These are phyloP conservation scores for Ceratocystis harringtonii DNA, from an alignment of 2,329 filamentous ascomycete species.

Conservation along the genomic window DNA sequence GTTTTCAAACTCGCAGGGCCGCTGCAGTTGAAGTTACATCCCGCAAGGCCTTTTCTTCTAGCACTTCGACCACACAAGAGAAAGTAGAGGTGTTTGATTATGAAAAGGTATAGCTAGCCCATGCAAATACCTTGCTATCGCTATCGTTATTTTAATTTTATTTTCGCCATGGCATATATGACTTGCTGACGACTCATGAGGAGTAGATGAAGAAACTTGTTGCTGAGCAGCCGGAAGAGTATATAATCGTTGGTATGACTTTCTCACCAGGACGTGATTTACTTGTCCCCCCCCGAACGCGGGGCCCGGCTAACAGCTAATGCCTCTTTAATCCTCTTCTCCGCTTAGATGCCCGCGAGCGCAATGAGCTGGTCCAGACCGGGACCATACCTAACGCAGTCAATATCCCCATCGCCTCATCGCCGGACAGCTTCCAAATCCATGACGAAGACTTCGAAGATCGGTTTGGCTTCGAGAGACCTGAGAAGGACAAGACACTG, in stretches of 20 bases:
- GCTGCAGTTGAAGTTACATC: not conserved
- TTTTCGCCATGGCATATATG: no score
- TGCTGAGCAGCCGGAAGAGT: constrained; percentile 11
- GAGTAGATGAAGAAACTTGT: constrained; percentile 11
- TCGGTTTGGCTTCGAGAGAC: constrained; percentile 63
- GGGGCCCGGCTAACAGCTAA: not conserved
- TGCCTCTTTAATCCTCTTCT: not conserved
- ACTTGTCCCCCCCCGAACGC: not conserved
- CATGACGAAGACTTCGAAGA: constrained; percentile 66
- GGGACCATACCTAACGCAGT: constrained; percentile 67
- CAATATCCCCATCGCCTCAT: constrained; percentile 65
- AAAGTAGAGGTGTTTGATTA: constrained; percentile 13
- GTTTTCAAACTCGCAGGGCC: not conserved
- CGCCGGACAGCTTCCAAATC: constrained; percentile 68
- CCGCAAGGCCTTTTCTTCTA: not conserved
- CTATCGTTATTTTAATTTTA: no score
- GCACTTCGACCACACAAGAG: not conserved
- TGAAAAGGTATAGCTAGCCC: constrained; percentile 9
- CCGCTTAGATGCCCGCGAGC: constrained; percentile 55
- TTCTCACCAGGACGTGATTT: not conserved
- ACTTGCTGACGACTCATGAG: not conserved
- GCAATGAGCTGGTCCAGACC: constrained; percentile 44
- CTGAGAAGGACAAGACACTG: constrained; percentile 39
- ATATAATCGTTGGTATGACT: constrained; percentile 15
- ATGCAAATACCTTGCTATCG: no score